Base-by-base conservation (phyloP, 768 basidiomycete genomes). In the Lanmaoa rubissima region DNA sequence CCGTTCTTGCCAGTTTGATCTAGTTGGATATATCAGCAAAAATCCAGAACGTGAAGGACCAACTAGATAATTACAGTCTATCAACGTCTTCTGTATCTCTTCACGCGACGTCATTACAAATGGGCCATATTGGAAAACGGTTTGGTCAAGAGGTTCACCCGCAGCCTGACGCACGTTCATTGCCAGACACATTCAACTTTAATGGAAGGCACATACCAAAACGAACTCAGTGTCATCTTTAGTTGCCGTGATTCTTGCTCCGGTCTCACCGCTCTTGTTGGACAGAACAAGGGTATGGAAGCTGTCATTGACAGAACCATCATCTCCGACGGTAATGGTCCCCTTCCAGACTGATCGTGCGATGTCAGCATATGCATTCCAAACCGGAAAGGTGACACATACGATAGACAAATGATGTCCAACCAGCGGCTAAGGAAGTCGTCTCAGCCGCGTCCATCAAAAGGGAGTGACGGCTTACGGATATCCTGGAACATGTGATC, bases 371-470 rank as follows among this genome's bases (percentile, higher is more conserved):
- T n/a, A 35, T 24, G 38, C 8, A 36, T n/a, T 1, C 0, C 17
- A 2, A 24, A 14, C 34, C 19, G 43, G 40, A 38, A 51, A n/a
- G 36, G 24, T 0, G 39, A 51, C 16, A 67, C 87, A 60, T 67
- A 92, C 91, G 79, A 70, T 94, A 96, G 28, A 88, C 75, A 67
- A 98, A 97, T 0, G 90, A 72, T 7, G 93, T 97, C 96, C 96
- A 98, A 17, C 87, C 88, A n/a, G 76, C 62, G 6, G 90, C 90
- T 91, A 26, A 42, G 19, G 55, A 48, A 53, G 51, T 45, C 3
- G 4, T 17, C 9, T 60, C 14, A 61, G 57, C 31, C 24, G 9
- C 31, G 34, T 31, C 8, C 13, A 16, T 24, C 19, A n/a, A 21
- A 51, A 51, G 1, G 40, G 38, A 16, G 36, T n/a, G 41, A 38